phyloP scores from a whole-genome alignment of 495 filamentous ascomycete genomes.

The Penicillium paxilli region DNA sequence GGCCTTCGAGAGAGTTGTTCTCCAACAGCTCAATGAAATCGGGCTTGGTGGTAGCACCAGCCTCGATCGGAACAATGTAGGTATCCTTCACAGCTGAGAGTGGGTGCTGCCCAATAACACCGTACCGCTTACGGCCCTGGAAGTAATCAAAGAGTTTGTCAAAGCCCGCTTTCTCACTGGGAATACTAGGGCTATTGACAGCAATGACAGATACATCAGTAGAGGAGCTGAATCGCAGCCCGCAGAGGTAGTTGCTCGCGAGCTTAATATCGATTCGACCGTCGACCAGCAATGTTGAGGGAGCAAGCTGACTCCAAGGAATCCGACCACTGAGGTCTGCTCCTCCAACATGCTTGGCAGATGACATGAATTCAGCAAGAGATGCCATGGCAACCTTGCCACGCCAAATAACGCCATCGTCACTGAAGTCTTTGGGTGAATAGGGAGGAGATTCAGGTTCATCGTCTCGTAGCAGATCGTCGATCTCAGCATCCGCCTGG shows the following conservation, averaged over 20 bases:
- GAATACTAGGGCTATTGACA: slow-evolving; percentile 56
- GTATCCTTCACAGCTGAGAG: slow-evolving; percentile 70
- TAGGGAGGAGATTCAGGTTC: slow-evolving; percentile 84
- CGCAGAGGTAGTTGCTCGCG: slow-evolving; percentile 86
- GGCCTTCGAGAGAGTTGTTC: slow-evolving; percentile 67
- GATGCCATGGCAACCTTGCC: slow-evolving; percentile 76
- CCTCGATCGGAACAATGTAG: slow-evolving; percentile 73
- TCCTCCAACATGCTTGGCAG: slow-evolving; percentile 82
- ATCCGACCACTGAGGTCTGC: slow-evolving; percentile 61
- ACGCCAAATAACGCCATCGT: slow-evolving; percentile 73
- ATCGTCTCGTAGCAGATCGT: slow-evolving; percentile 82
- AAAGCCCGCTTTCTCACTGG: slow-evolving; percentile 55
- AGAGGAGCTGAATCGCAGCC: slow-evolving; percentile 67
- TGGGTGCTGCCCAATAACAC: slow-evolving; percentile 72
- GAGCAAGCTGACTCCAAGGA: slow-evolving; percentile 71
- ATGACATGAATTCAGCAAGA: slow-evolving; percentile 69
- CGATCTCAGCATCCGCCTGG: slow-evolving; percentile 84
- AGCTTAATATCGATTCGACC: slow-evolving; percentile 79
- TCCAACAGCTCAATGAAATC: slow-evolving; percentile 78
- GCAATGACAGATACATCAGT: slow-evolving; percentile 74
- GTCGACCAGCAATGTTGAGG: slow-evolving; percentile 67
- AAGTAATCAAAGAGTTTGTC: slow-evolving; percentile 79
- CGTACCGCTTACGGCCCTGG: slow-evolving; percentile 70
- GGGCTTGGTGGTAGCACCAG: slow-evolving; percentile 56
- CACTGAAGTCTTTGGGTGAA: slow-evolving; percentile 71